phyloP scores from a whole-genome alignment of 2,329 filamentous ascomycete genomes.

The Neofusicoccum parvum region DNA sequence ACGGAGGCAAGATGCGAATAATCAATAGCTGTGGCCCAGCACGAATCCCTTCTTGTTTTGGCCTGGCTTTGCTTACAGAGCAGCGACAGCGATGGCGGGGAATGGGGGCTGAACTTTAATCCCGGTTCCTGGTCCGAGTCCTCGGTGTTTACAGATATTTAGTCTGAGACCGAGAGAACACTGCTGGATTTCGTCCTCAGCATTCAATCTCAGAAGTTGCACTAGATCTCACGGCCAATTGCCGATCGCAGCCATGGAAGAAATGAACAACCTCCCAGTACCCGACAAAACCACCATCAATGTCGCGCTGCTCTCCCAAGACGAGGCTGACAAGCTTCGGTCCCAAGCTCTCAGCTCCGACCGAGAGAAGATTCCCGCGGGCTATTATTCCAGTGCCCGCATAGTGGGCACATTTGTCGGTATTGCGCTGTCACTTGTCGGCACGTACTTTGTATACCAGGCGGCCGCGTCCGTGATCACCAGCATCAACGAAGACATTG shows the following conservation, averaged over 20 bases:
- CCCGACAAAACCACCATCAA: neutral
- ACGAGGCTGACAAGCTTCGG: conserved; percentile 24
- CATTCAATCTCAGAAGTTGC: neutral
- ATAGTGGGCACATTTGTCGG: conserved; percentile 26
- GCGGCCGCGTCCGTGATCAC: conserved; percentile 20
- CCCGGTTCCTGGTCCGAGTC: neutral
- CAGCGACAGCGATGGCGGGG: neutral
- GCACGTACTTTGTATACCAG: conserved; percentile 28
- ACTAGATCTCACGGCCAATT: neutral
- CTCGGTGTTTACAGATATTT: neutral
- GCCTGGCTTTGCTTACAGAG: neutral
- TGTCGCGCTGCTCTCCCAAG: conserved; percentile 11
- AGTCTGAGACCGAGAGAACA: neutral
- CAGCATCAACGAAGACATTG: conserved; percentile 32
- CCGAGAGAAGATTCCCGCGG: conserved; percentile 15
- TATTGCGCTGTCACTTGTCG: conserved; percentile 24
- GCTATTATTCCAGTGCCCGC: conserved; percentile 24
- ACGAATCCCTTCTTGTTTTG: neutral
- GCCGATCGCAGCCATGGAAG: neutral
- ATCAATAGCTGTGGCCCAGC: neutral
- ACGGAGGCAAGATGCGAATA: neutral
- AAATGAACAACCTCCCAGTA: neutral
- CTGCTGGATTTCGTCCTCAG: no score
- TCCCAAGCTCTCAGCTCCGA: conserved; percentile 24
- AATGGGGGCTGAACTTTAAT: neutral